Conservation (phyloP, 2,329 filamentous ascomycete genomes). For the Ascocoryne sarcoides region DNA sequence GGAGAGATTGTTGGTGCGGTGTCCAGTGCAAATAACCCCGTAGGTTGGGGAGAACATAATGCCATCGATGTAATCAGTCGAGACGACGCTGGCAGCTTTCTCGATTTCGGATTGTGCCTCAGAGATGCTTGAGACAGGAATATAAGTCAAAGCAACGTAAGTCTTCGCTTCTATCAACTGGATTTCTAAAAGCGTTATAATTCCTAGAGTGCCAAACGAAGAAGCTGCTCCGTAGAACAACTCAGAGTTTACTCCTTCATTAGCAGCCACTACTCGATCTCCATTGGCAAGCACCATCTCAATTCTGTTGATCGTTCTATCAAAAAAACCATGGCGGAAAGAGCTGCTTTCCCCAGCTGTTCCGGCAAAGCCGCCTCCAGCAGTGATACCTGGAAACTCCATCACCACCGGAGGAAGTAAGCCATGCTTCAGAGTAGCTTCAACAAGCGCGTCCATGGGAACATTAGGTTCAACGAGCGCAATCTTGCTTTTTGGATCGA, state of each 20-base stretch:
- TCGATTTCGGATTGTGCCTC: constrained; percentile 30
- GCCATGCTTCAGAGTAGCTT: constrained; percentile 43
- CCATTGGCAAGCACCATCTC: constrained; percentile 55
- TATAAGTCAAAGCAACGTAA: constrained; percentile 41
- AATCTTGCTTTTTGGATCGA: constrained; percentile 32
- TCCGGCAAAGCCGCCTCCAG: constrained; percentile 56
- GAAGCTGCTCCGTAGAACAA: constrained; percentile 51
- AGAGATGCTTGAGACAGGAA: constrained; percentile 30
- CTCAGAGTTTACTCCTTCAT: constrained; percentile 40
- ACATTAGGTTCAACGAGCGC: constrained; percentile 58
- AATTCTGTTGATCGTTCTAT: constrained; percentile 50
- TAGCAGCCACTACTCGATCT: constrained; percentile 36
- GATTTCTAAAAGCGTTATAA: constrained; percentile 51
- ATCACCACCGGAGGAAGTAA: constrained; percentile 57
- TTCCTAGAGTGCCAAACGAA: constrained; percentile 50
- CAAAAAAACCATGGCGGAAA: constrained; percentile 57
- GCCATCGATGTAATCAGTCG: constrained; percentile 50
- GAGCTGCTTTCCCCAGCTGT: constrained; percentile 59
- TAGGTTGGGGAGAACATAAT: neutral
- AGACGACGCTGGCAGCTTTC: constrained; percentile 20
- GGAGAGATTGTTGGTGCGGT: constrained; percentile 25
- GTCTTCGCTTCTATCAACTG: constrained; percentile 42
- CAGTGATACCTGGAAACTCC: constrained; percentile 63
- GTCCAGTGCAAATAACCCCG: neutral
- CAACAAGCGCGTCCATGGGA: constrained; percentile 54